Conservation (phyloP, 2,329 filamentous ascomycete genomes). For the Paramyrothecium roridum region DNA sequence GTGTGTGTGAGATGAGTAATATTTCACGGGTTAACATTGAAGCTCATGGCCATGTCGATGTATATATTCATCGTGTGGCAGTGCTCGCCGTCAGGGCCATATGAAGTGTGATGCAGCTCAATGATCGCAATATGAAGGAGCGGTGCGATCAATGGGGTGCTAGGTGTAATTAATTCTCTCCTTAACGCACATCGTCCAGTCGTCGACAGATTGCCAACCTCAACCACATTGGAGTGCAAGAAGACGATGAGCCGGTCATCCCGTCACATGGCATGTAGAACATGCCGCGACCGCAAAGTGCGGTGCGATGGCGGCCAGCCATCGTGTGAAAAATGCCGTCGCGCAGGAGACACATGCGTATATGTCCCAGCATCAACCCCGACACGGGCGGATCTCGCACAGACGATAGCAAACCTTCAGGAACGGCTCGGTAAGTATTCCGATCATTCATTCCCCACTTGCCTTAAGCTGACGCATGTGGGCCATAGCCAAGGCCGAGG, state of each 20-base stretch:
- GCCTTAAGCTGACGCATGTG: not conserved
- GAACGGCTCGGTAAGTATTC: not conserved
- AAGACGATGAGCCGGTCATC: too few relatives aligned
- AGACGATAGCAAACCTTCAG: slow-evolving; percentile 2
- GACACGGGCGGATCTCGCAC: slow-evolving; percentile 3
- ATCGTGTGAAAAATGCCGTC: slow-evolving; percentile 3
- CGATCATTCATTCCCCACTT: not conserved
- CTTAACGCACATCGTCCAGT: too few relatives aligned
- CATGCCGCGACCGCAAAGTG: slow-evolving; percentile 5
- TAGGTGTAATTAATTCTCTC: too few relatives aligned
- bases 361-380: slow-evolving; percentile 1
- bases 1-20: too few relatives aligned
- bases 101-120: too few relatives aligned
- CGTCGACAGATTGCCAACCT: not conserved
- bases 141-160: too few relatives aligned
- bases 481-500: not conserved
- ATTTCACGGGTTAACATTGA: too few relatives aligned
- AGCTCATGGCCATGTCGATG: too few relatives aligned
- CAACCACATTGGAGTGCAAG: not conserved
- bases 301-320: slow-evolving; percentile 4
- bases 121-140: too few relatives aligned
- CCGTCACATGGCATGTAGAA: not conserved
- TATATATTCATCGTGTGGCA: too few relatives aligned
- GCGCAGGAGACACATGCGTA: slow-evolving; percentile 4
- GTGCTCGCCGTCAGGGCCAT: too few relatives aligned